Evolutionary conservation across 2,329 filamentous ascomycete species (phyloP), one percentile per base, ranked within the genome.

Genomic region (Plectosphaerella sp.): DNA sequence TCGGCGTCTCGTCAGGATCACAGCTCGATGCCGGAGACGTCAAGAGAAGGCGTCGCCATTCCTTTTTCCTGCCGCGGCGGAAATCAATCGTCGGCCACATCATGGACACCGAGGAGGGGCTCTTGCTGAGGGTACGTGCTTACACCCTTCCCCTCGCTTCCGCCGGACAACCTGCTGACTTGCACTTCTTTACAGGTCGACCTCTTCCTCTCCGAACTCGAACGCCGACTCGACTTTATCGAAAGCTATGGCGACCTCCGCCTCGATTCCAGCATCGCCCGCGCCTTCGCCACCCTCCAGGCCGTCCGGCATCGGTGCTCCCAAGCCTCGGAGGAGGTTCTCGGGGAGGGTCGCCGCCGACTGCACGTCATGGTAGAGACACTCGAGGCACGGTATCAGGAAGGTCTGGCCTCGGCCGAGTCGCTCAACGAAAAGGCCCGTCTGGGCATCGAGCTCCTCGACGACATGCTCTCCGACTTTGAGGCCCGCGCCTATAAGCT

Each of bases 331-430:
- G 93, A 91, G 56, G 93, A 94, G 64, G 82, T 97, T 46, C 83
- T 97, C 59, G 94, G 91, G 52, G 89, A 89, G 37, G 92, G 94
- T 20, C 86, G 89, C 49, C 84, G 90, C 58, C 83, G 91, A 55
- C 84, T 95, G 54, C 88, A 90, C 58, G 83, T 97, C 53, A 86
- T 97, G 74, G 91, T 99, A 35, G 93, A 97, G 62, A 96, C 91
- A 1, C 76, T 99, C 14, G 94, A 99, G 68, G 80, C 80, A 25
- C 82, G 89, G 57, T 99, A 97, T 70, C 87, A 95, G 57, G 89
- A 94, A 61, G 91, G 89, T 1, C 72, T 99, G 57, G 86, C 82
- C 15, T 89, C 88, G 3, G 91, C 92, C 58, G 92, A 90, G 64
- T 92, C 91, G 0, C 72, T 97, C 61, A 91, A 94, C 63, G 91